Base-by-base conservation (phyloP, 306 rosid species). In the Biancaea sappan region DNA sequence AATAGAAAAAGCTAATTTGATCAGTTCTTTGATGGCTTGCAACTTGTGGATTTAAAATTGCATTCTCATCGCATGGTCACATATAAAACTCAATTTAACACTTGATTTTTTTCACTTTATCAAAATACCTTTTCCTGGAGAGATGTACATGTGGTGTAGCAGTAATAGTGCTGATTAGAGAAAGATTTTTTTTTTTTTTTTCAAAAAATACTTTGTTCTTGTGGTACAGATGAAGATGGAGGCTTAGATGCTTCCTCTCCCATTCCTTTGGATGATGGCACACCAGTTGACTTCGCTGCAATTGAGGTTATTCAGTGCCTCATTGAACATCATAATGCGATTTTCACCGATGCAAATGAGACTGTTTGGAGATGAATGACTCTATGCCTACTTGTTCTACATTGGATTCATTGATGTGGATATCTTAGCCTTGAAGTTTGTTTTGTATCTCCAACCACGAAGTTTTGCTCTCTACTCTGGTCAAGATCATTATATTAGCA, bases 231-330 rank as follows among this genome's bases (percentile, higher is more conserved):
- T 68, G 98, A 92, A 67, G 84, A 72, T 25, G 97, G 90, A 53
- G 72, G 35, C 46, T 60, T 73, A 0, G 98, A 87, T 69, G 96
- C 89, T 70, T 92, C 97, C 38, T 92, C 97, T 65, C 82, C 61
- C 63, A 95, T 95, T 86, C 98, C 99, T 32, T 85, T 95, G 89
- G 99, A 95, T 63, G 99, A 95, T 78, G 96, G 92, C 28, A 44
- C 64, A 71, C 85, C 97, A 9, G 59, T 90, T 37, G 99, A 95
- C 92, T 86, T 86, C 43, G 93, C 89, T 26, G 93, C 96, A 15
- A 87, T 95, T 9, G 99, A 95, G 85, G 96, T 92, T 79, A 78
- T 95, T 81, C 99, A 95, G 85, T 85, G 90, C 79, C 99, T 95
- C 75, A 87, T 92, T 57, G 99, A 90, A 79, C 96, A 92, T 85